Evolutionary conservation across 176 grass and related monocot species (phyloP).

Genomic region (Oryza brachyantha): DNA sequence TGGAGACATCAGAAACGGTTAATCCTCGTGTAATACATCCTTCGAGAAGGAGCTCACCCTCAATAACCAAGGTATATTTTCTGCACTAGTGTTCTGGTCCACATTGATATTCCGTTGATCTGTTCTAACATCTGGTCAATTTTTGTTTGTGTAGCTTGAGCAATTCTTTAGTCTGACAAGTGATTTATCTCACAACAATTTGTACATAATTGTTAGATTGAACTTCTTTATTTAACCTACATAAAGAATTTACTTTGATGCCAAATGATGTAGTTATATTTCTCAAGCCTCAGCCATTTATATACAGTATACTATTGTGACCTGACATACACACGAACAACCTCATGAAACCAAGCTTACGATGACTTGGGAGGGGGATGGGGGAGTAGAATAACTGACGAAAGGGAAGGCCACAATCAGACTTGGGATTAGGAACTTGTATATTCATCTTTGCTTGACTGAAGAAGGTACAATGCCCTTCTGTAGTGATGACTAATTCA

Average conservation of each 20-base stretch:
- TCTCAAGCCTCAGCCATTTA: background rate
- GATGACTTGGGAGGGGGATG: too few species aligned
- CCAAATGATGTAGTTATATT: conserved; percentile 18
- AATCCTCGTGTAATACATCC: conserved; percentile 78
- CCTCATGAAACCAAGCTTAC: conserved; percentile 12
- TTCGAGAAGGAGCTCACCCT: conserved; percentile 89
- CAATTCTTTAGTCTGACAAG: background rate
- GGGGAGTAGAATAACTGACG: background rate
- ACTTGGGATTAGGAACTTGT: background rate
- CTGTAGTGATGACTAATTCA: too few species aligned
- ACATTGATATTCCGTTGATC: conserved; percentile 1
- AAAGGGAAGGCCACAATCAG: background rate
- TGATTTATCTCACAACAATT: background rate
- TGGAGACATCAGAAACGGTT: conserved; percentile 93
- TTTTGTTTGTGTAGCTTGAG: background rate
- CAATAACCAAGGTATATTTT: conserved; percentile 79
- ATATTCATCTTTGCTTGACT: background rate
- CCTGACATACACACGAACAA: background rate
- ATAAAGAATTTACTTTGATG: conserved; percentile 7
- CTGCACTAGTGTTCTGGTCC: conserved; percentile 21
- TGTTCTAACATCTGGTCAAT: background rate
- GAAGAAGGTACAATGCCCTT: background rate
- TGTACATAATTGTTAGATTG: background rate
- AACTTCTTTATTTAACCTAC: conserved; percentile 9
- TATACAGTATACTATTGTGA: background rate